phyloP scores from a whole-genome alignment of 2,329 filamentous ascomycete genomes.

The Aspergillus ustus region DNA sequence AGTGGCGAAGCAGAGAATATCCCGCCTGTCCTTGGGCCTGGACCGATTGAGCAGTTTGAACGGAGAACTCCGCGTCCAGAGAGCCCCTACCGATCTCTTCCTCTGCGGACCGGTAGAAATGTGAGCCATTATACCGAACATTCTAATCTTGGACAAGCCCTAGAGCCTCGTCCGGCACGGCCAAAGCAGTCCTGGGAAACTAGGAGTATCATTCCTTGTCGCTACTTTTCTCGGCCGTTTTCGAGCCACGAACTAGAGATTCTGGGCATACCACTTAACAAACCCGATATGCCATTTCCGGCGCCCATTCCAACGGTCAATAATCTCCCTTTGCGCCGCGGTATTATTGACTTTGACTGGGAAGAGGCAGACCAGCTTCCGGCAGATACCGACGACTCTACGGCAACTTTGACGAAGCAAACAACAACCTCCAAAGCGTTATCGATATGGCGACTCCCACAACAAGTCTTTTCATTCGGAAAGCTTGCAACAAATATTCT shows the following conservation, averaged over 20 bases:
- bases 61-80: neutral
- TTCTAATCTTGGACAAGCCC: neutral
- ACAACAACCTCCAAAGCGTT: neutral
- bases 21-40: neutral
- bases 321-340: constrained; percentile 20
- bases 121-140: constrained; percentile 1
- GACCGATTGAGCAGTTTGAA: neutral
- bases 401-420: neutral
- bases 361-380: neutral
- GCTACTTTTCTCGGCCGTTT: constrained; percentile 6
- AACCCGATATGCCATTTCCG: constrained; percentile 22
- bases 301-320: constrained; percentile 21
- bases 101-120: neutral
- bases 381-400: neutral
- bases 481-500: neutral
- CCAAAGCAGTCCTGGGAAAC: constrained; percentile 6
- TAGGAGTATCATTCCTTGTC: constrained; percentile 5
- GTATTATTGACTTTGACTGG: constrained; percentile 1
- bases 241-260: constrained; percentile 3
- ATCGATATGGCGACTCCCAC: neutral
- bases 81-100: neutral
- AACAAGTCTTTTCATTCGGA: neutral
- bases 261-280: constrained; percentile 10
- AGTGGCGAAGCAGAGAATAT: neutral
- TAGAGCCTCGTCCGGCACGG: neutral